phyloP scores from a whole-genome alignment of 257 asterid species.

The Petunia axillaris region DNA sequence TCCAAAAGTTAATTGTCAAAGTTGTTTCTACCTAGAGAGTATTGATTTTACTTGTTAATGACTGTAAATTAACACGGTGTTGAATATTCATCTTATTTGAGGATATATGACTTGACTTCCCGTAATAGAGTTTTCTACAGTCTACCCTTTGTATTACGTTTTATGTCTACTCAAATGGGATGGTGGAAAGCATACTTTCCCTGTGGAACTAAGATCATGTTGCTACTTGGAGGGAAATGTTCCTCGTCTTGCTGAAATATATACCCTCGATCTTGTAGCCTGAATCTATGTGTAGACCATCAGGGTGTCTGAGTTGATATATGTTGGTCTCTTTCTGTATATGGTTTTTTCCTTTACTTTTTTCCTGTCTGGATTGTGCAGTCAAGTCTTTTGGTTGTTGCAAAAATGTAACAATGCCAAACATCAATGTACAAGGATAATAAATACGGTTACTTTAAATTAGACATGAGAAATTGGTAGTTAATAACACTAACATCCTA shows the following conservation, averaged over 20 bases:
- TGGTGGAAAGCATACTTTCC: background rate
- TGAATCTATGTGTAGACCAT: background rate
- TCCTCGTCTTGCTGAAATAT: background rate
- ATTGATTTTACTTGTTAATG: background rate
- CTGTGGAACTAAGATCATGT: background rate
- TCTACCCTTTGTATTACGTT: background rate
- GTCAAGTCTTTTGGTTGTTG: background rate
- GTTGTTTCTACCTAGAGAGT: background rate
- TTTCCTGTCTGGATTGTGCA: background rate
- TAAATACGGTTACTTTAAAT: background rate
- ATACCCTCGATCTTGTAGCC: background rate
- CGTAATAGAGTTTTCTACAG: background rate
- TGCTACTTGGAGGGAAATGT: background rate
- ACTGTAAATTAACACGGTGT: background rate
- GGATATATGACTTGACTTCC: constrained; percentile 23
- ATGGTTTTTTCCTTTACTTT: background rate
- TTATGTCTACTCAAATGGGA: background rate
- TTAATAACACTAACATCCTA: background rate
- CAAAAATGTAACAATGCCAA: background rate
- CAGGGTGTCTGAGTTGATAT: background rate
- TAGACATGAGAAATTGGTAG: background rate
- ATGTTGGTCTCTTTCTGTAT: background rate
- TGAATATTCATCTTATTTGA: background rate
- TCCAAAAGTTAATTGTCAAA: background rate
- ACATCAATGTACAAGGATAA: background rate